A percentile compares a stretch with the other conserved stretches of the same genome.
These are phyloP conservation scores for Gossypium schwendimanii DNA, from an alignment of 441 rosid genomes.

Conservation along the genomic window DNA sequence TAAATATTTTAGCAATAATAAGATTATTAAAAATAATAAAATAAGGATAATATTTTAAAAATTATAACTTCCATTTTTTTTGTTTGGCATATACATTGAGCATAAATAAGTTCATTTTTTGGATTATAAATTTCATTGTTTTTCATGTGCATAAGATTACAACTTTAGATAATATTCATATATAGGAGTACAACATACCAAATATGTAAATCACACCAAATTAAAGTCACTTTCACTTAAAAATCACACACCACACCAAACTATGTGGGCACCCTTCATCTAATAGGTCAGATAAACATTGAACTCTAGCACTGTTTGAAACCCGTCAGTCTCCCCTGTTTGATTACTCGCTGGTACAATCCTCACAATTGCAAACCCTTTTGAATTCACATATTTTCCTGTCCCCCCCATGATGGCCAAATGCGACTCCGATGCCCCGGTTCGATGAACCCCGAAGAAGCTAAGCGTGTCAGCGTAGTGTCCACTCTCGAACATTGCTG, in stretches of 20 bases:
- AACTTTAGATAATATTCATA: background rate
- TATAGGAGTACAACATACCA: background rate
- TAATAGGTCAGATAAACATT: constrained; percentile 43
- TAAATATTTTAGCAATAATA: too few species aligned
- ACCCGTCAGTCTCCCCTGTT: constrained; percentile 52
- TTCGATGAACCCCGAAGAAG: constrained; percentile 53
- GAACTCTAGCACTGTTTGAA: constrained; percentile 50
- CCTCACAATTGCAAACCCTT: constrained; percentile 50
- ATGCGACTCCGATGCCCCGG: constrained; percentile 54
- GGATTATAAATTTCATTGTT: background rate
- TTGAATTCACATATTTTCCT: constrained; percentile 56
- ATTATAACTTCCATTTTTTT: too few species aligned
- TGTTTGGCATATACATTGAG: too few species aligned
- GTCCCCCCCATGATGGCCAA: constrained; percentile 73
- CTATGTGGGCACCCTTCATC: background rate
- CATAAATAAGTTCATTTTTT: too few species aligned
- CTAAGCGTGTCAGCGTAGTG: constrained; percentile 54
- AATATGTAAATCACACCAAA: background rate
- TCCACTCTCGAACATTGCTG: constrained; percentile 54
- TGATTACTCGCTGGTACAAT: constrained; percentile 40
- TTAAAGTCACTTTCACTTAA: background rate
- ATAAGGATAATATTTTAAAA: too few species aligned
- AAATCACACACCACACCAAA: too few species aligned
- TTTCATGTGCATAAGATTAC: background rate
- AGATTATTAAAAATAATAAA: too few species aligned